These are phyloP conservation scores for Mycena crocata DNA, from an alignment of 768 basidiomycete species.

Conservation along the genomic window DNA sequence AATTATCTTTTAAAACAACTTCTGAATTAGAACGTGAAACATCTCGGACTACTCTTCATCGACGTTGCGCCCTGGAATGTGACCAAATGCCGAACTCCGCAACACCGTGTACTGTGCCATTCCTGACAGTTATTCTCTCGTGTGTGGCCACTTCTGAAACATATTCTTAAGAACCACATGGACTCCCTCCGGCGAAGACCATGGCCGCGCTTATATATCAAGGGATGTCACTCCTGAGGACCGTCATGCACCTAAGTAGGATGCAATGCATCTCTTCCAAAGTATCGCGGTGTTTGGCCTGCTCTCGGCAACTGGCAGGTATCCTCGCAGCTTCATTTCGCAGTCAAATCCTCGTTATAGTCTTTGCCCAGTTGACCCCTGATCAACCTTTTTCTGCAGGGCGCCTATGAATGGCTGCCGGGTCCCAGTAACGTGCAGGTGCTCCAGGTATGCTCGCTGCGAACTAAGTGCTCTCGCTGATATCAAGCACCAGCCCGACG, in stretches of 20 bases:
- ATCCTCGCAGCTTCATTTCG: not conserved
- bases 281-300: slow-evolving; percentile 4
- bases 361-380: slow-evolving; percentile 3
- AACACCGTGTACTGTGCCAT: too few relatives aligned
- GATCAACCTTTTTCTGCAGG: slow-evolving; percentile 13
- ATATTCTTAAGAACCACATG: slow-evolving; percentile 20
- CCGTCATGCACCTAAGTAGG: not conserved
- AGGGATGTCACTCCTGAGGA: not conserved
- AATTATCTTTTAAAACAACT: too few relatives aligned
- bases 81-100: too few relatives aligned
- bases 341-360: not conserved
- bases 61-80: too few relatives aligned
- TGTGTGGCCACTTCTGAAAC: slow-evolving; percentile 20
- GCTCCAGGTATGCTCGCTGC: too few relatives aligned
- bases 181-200: slow-evolving; percentile 3
- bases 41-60: too few relatives aligned
- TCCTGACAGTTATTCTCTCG: slow-evolving; percentile 18
- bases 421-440: slow-evolving; percentile 57
- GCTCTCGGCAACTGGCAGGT: slow-evolving; percentile 7
- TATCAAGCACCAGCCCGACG: slow-evolving; percentile 55
- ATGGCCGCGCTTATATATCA: slow-evolving; percentile 7
- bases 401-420: slow-evolving; percentile 55
- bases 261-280: slow-evolving; percentile 16
- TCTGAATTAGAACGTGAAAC: too few relatives aligned
- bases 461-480: too few relatives aligned